Evolutionary conservation across 179 eudicot species (phyloP).

Genomic region (Camellia oleifera): DNA sequence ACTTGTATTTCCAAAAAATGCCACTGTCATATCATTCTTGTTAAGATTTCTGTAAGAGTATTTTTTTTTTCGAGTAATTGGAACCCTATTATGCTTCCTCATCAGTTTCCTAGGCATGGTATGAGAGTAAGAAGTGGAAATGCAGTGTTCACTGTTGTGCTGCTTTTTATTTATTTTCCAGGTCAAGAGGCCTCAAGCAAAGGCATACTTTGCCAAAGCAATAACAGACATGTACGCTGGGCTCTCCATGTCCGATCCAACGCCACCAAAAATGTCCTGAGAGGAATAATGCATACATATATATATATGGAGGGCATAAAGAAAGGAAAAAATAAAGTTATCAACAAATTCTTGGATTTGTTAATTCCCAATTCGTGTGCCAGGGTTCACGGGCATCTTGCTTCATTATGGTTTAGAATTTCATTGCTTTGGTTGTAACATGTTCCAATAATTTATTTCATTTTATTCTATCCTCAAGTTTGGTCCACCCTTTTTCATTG

Average conservation of each 20-base stretch:
- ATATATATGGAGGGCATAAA: not conserved
- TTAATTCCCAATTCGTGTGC: not conserved
- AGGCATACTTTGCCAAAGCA: constrained; percentile 78
- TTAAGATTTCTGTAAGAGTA: too few species aligned
- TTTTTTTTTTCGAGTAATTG: not conserved
- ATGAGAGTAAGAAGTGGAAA: too few species aligned
- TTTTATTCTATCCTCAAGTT: not conserved
- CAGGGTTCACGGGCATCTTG: not conserved
- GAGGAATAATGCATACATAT: not conserved
- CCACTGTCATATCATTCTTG: too few species aligned
- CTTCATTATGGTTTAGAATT: not conserved
- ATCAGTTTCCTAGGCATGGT: not conserved
- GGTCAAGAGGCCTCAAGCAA: constrained; percentile 99
- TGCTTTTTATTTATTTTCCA: constrained; percentile 23
- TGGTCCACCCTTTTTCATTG: not conserved
- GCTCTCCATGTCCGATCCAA: constrained; percentile 62
- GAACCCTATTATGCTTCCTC: not conserved
- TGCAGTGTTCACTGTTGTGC: not conserved
- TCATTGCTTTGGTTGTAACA: not conserved
- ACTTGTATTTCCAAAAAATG: too few species aligned
- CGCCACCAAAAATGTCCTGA: constrained; percentile 36
- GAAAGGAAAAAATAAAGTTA: not conserved
- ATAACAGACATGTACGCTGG: constrained; percentile 78
- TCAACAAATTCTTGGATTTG: not conserved
- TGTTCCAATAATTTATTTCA: not conserved